phyloP scores from a whole-genome alignment of 257 asterid genomes.

The Linaria vulgaris region DNA sequence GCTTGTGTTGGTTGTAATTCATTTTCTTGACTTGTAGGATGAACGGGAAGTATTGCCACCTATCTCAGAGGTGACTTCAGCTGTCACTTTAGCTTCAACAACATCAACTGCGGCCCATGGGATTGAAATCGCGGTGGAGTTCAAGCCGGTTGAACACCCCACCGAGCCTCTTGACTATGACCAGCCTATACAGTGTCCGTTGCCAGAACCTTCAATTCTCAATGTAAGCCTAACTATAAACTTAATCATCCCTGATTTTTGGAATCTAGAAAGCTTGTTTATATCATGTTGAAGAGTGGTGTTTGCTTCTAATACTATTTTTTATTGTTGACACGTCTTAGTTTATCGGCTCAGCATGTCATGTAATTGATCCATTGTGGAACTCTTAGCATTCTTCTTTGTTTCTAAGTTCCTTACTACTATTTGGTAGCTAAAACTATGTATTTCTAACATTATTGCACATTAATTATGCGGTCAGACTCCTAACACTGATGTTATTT shows the following conservation, averaged over 20 bases:
- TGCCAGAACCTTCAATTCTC: constrained; percentile 90
- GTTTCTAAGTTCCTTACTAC: no score
- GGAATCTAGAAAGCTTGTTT: not conserved
- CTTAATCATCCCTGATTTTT: not conserved
- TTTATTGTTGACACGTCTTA: no score
- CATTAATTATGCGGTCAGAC: no score
- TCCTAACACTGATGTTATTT: no score
- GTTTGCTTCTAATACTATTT: no score
- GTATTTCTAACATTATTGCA: no score
- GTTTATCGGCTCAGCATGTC: no score
- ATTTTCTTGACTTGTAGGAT: constrained; percentile 43
- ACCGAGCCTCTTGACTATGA: constrained; percentile 74
- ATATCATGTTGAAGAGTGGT: not conserved
- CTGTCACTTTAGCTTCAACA: constrained; percentile 34
- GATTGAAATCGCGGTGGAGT: constrained; percentile 63
- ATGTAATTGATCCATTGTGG: no score
- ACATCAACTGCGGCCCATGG: constrained; percentile 56
- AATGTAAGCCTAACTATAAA: constrained; percentile 50
- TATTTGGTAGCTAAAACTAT: no score
- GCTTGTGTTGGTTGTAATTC: constrained; percentile 6
- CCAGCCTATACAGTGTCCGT: constrained; percentile 76
- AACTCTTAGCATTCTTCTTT: not conserved
- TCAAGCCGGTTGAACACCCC: constrained; percentile 83
- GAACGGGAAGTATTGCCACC: constrained; percentile 57
- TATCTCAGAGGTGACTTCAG: constrained; percentile 42